Base-by-base conservation (phyloP, 345 rosid genomes). In the Combretum micranthum region DNA sequence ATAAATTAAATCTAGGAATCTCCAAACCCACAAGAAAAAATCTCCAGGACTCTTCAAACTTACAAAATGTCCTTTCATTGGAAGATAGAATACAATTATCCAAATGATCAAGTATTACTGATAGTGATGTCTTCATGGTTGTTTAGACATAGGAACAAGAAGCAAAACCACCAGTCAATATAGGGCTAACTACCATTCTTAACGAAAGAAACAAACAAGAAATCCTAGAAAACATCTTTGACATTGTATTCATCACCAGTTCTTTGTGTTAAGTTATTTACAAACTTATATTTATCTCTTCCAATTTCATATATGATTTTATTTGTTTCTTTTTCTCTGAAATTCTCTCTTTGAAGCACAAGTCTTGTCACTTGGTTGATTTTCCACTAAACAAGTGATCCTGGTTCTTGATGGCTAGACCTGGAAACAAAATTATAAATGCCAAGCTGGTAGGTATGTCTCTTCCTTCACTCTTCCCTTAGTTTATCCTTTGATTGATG, bases 401-500 rank as follows among this genome's bases (percentile, higher is more conserved):
- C 25, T 20, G 14, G 42, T 14, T 52, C 12, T 2, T 52, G 60
- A 83, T 80, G 86, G 72, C 90, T 47, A 71, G 77, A 53, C 76
- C 77, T 44, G 77, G 67, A 18, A 69, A 63, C 63, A 69, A 53
- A 67, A 72, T 76, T 58, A 69, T 76, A 23, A 72, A 72, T 63
- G 77, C 80, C 74, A 76, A 76, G 77, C 80, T 76, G 80, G 77
- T 76, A 59, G 80, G 77, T 76, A 79, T 77, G 82, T 70, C 78
- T 72, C 69, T n/a, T 64, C 64, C 64, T 62, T 71, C 26, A 32
- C 20, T 7, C 23, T 56, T 25, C 42, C 39, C 25, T 20, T 37
- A 39, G 21, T 26, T 42, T 37, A 13, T 32, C 39, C 39, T 32
- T 32, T 4, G 39, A 32, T 32, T 32, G 6, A 32, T 32, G 9